Evolutionary conservation across 2,329 filamentous ascomycete genomes (phyloP).

Genomic region (Nemania serpens): DNA sequence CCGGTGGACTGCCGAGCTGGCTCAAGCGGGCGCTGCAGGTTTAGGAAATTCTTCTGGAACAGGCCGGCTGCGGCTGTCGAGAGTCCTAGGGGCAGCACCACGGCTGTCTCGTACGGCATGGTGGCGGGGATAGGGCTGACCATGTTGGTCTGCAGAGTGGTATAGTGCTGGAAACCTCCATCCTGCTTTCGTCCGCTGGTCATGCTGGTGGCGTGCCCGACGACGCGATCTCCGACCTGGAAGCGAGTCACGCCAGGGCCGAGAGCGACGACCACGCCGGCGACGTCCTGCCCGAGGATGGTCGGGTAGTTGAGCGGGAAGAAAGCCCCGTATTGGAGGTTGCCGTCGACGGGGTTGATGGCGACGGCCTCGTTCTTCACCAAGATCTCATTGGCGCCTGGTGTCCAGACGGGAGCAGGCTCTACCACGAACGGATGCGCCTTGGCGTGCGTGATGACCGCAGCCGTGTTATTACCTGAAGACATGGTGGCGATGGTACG

Average conservation of each 20-base stretch:
- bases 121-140: constrained; percentile 3
- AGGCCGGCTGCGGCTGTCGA: constrained; percentile 8
- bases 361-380: constrained; percentile 40
- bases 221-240: constrained; percentile 37
- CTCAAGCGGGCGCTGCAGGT: constrained; percentile 15
- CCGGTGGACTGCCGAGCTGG: constrained; percentile 22
- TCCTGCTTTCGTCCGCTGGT: constrained; percentile 23
- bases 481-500: constrained; percentile 14
- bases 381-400: constrained; percentile 34
- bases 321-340: constrained; percentile 31
- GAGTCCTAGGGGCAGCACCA: constrained; percentile 6
- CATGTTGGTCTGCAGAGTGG: constrained; percentile 9
- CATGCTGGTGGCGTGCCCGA: constrained; percentile 25
- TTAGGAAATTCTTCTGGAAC: constrained; percentile 8
- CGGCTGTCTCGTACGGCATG: constrained; percentile 11
- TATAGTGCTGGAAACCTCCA: constrained; percentile 17
- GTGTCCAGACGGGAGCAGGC: constrained; percentile 29
- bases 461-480: constrained; percentile 29
- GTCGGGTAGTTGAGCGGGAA: constrained; percentile 40
- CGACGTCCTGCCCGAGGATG: constrained; percentile 42
- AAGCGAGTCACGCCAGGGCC: constrained; percentile 36
- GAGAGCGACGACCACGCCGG: constrained; percentile 42
- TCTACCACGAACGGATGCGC: constrained; percentile 31
- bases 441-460: constrained; percentile 32
- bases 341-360: constrained; percentile 43